Evolutionary conservation across 139 green algal species (phyloP).

Genomic region (Trebouxia sp.): DNA sequence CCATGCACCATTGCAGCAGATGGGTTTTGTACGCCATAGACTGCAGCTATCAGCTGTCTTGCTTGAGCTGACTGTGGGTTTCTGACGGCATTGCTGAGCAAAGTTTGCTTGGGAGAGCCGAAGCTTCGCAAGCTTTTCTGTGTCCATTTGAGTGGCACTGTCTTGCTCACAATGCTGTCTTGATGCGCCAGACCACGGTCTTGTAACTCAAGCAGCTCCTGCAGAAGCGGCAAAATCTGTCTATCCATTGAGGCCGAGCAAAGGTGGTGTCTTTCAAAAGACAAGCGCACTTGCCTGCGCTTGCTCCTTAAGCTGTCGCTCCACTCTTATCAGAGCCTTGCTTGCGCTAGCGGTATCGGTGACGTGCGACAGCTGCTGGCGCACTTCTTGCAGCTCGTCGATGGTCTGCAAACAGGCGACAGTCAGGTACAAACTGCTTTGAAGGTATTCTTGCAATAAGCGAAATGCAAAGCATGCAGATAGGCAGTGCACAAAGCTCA

Average conservation of each 20-base stretch:
- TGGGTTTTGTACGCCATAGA: not conserved
- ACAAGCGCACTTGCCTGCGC: conserved; percentile 31
- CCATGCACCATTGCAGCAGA: not conserved
- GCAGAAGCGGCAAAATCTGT: too few species aligned
- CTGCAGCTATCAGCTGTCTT: not conserved
- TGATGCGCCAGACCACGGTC: not conserved
- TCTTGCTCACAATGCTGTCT: conserved; percentile 6
- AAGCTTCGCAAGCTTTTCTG: not conserved
- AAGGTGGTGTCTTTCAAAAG: too few species aligned
- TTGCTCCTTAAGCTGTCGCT: conserved; percentile 41
- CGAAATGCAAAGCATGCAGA: too few species aligned
- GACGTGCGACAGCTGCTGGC: conserved; percentile 40
- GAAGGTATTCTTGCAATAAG: too few species aligned
- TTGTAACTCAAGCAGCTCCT: not conserved
- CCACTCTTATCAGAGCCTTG: conserved; percentile 37
- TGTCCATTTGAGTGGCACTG: not conserved
- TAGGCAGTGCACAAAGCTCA: not conserved
- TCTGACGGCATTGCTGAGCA: not conserved
- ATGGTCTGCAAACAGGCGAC: conserved; percentile 44
- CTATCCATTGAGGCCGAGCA: too few species aligned
- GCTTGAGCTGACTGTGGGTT: not conserved
- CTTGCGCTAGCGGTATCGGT: conserved; percentile 37
- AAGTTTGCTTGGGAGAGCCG: not conserved
- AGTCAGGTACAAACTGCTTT: too few species aligned
- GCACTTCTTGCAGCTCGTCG: conserved; percentile 43